Evolutionary conservation across 805 yeast genomes (phyloP), one percentile per base, ranked within the genome.

Genomic region (Danielozyma ontarioensis): DNA sequence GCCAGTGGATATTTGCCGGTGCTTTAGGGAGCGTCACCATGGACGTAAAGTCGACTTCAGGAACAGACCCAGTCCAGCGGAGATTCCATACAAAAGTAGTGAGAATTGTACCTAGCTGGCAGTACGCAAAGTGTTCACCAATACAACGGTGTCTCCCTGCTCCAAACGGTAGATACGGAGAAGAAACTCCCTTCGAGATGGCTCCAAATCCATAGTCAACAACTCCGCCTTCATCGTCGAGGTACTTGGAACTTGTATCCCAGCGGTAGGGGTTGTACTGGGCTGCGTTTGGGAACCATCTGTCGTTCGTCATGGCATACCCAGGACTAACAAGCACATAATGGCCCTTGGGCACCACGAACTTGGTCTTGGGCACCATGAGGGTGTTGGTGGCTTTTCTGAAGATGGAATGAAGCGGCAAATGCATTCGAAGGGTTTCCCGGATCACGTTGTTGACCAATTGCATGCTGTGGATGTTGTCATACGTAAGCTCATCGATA

Each of bases 131-230:
- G 59, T 90, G 97, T 65, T 93, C 98, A 57, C 98, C 98, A 53
- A 93, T 90, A 68, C 98, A 93, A 69, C 98, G 83, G 62, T 93
- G 98, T 73, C 98, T 83, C 47, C 98, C 98, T 61, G 97, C 98
- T 49, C 98, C 98, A 53, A 93, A 93, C 36, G 98, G 98, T 57
- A 93, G 76, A 65, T 87, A 93, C 38, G 97, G 96, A 27, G 96
- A 86, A 19, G 85, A 70, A 33, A 90, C 97, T 64, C 97, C 98
- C 67, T 93, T 93, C 28, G 95, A 80, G 43, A 93, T 85, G 39
- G 86, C 84, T 56, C 97, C 97, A 50, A 90, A 90, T n/a, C 97
- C 97, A 57, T 89, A 90, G 62, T 90, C 97, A 28, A 88, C 81
- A 33, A 74, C 62, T 17, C 56, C 62, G 25, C 63, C 58, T 19